Evolutionary conservation across 306 rosid genomes (phyloP).

Genomic region (Malus domestica): ASM211411v1 NC_041792.1:3196001-3196500

Average conservation of each 20-base stretch:
- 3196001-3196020: neutral
- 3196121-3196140: slow-evolving; percentile 47
- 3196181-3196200: slow-evolving; percentile 39
- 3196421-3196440: slow-evolving; percentile 73
- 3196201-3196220: slow-evolving; percentile 5
- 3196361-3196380: slow-evolving; percentile 37
- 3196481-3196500: slow-evolving; percentile 24
- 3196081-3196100: slow-evolving; percentile 2
- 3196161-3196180: neutral
- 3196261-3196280: slow-evolving; percentile 31
- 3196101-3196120: slow-evolving; percentile 33
- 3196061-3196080: slow-evolving; percentile 4
- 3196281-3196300: neutral
- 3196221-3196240: slow-evolving; percentile 20
- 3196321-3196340: neutral
- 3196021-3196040: neutral
- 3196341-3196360: neutral
- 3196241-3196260: slow-evolving; percentile 55
- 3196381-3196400: slow-evolving; percentile 41
- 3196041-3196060: slow-evolving; percentile 18
- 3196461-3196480: neutral
- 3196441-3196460: slow-evolving; percentile 33
- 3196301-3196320: slow-evolving; percentile 5
- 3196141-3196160: slow-evolving; percentile 15
- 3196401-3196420: slow-evolving; percentile 57